phyloP scores from a whole-genome alignment of 1,139 yeast species.

The Kodamaea sp. region DNA sequence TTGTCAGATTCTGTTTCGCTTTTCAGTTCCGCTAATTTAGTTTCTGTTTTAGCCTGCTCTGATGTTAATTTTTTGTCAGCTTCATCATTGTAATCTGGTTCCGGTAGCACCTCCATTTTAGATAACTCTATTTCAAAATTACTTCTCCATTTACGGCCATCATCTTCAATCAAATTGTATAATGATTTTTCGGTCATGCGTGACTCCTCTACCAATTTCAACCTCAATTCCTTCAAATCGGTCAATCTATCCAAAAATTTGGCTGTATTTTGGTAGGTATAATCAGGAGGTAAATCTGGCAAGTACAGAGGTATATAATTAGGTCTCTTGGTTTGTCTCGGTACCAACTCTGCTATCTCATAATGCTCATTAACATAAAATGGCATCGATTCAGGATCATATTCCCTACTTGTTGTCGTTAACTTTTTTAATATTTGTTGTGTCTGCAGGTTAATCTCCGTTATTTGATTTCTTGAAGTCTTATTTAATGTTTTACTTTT shows the following conservation, averaged over 20 bases:
- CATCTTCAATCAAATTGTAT: slow-evolving; percentile 50
- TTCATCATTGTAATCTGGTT: slow-evolving; percentile 11
- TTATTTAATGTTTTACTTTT: slow-evolving; percentile 17
- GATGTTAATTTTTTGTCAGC: slow-evolving; percentile 2
- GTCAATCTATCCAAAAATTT: slow-evolving; percentile 58
- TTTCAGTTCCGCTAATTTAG: not conserved
- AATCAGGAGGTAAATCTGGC: slow-evolving; percentile 90
- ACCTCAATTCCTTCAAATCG: slow-evolving; percentile 68
- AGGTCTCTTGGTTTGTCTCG: slow-evolving; percentile 50
- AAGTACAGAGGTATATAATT: slow-evolving; percentile 66
- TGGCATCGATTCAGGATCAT: slow-evolving; percentile 25
- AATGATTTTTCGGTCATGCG: slow-evolving; percentile 75
- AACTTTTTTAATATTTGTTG: slow-evolving; percentile 5
- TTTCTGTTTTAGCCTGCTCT: not conserved
- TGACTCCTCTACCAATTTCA: slow-evolving; percentile 74
- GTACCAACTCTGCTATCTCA: slow-evolving; percentile 51
- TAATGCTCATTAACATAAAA: slow-evolving; percentile 47
- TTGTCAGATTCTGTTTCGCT: not conserved
- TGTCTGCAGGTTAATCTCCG: slow-evolving; percentile 3
- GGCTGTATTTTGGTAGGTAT: slow-evolving; percentile 79
- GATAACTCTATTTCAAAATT: slow-evolving; percentile 25
- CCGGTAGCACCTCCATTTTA: slow-evolving; percentile 22
- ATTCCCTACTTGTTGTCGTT: slow-evolving; percentile 4
- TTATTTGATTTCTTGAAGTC: slow-evolving; percentile 6
- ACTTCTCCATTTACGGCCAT: slow-evolving; percentile 33